Evolutionary conservation across 306 rosid genomes (phyloP), one percentile per base, ranked within the genome.

Genomic region (Ceratonia siliqua): DNA sequence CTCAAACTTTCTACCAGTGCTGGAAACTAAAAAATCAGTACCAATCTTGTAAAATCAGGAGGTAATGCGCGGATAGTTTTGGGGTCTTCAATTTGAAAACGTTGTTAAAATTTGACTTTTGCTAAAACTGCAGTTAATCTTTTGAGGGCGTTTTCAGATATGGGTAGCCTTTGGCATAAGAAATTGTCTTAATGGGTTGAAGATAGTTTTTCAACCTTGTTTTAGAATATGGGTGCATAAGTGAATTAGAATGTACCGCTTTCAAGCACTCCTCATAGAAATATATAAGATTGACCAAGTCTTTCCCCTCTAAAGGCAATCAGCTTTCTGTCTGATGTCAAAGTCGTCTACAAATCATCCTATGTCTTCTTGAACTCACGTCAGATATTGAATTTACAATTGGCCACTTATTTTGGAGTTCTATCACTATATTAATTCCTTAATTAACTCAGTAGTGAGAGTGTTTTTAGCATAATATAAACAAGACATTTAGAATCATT

Each of bases 321-420:
- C 68, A 83, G 59, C 85, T 81, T 79, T 88, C 69, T 81, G 66
- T 67, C 72, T 9, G 35, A 74, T 70, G 81, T 66, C 72, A 64
- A 68, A 64, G 52, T 62, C 15, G 39, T 63, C 63, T 13, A 30
- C 18, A 55, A 45, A 42, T 46, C 70, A 49, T 73, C 56, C 30
- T 12, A 58, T 25, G 68, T 70, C 78, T 10, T 48, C 30, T 69
- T 50, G 41, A 35, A 57, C 46, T 62, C 21, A 25, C 12, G 46
- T 41, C 58, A 64, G 48, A 73, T 28, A 62, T 66, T 5, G 28
- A 64, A 78, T 69, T 64, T 69, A 75, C 41, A 28, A 1, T 38
- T 54, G 9, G 27, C 27, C 68, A 17, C 62, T 8, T 46, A 49
- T 2, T 14, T 18, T 15, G 18, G 6, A 14, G 13, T n/a, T 65